Evolutionary conservation across 1,284 basidiomycete genomes (phyloP).

Genomic region (Heliocybe sulcata): DNA sequence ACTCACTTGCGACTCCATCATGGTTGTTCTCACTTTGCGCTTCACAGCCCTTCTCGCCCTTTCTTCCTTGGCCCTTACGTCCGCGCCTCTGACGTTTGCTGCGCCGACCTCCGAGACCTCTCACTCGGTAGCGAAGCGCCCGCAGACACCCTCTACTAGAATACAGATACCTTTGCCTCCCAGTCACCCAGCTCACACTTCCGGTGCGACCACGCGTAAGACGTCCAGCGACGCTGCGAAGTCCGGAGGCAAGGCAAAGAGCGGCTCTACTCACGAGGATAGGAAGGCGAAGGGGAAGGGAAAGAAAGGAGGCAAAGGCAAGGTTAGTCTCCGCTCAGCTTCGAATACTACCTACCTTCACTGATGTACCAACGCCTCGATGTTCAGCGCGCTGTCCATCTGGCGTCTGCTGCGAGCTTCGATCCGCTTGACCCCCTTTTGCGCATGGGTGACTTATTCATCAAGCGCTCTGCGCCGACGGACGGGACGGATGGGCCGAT

Average conservation of each 20-base stretch:
- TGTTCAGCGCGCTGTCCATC: not conserved
- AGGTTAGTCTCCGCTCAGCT: not conserved
- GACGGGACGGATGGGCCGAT: not conserved
- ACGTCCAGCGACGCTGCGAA: not conserved
- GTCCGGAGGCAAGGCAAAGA: not conserved
- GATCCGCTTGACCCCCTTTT: not conserved
- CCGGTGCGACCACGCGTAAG: not conserved
- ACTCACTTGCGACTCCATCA: not conserved
- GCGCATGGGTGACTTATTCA: constrained; percentile 1
- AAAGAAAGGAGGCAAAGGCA: not conserved
- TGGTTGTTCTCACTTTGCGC: not conserved
- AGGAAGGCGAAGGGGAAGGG: not conserved
- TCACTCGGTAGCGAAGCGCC: not conserved
- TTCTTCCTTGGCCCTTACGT: constrained; percentile 1
- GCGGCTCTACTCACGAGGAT: not conserved
- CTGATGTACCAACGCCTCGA: not conserved
- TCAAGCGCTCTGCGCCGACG: not conserved
- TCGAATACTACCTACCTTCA: not conserved
- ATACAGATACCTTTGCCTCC: not conserved
- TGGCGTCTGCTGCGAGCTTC: not conserved
- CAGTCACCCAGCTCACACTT: not conserved
- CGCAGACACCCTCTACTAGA: not conserved
- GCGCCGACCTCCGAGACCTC: not conserved
- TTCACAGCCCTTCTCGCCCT: not conserved
- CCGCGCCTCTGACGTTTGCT: not conserved